Evolutionary conservation across 2,329 filamentous ascomycete genomes (phyloP).

Genomic region (Fusarium dimerum): DNA sequence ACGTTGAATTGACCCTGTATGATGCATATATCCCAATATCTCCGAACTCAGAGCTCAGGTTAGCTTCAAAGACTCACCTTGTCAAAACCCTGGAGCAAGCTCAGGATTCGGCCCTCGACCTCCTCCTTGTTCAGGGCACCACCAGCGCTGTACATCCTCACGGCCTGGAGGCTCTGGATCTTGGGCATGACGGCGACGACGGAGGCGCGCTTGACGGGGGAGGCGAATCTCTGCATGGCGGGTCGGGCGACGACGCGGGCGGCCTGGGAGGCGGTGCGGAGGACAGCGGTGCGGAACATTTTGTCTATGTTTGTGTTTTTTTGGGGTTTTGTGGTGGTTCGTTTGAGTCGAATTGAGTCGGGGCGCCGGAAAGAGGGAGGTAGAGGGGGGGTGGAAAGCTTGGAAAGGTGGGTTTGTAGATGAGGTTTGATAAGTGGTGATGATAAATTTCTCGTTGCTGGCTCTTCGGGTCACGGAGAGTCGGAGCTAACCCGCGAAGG

Average conservation of each 20-base stretch:
- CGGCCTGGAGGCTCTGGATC: slow-evolving; percentile 65
- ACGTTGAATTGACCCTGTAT: not conserved
- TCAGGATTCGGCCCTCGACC: slow-evolving; percentile 89
- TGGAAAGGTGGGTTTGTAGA: slow-evolving; percentile 11
- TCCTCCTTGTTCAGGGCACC: slow-evolving; percentile 78
- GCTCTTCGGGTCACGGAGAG: slow-evolving; percentile 25
- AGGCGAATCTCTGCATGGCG: slow-evolving; percentile 60
- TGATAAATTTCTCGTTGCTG: slow-evolving; percentile 49
- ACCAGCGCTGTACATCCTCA: slow-evolving; percentile 84
- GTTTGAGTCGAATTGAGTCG: no score
- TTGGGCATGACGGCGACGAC: slow-evolving; percentile 60
- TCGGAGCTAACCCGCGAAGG: slow-evolving; percentile 32
- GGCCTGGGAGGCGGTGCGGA: slow-evolving; percentile 72
- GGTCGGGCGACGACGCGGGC: slow-evolving; percentile 51
- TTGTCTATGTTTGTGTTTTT: slow-evolving; percentile 10
- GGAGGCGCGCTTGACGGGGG: slow-evolving; percentile 58
- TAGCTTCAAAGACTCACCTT: slow-evolving; percentile 55
- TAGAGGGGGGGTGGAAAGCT: slow-evolving; percentile 9
- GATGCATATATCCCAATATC: not conserved
- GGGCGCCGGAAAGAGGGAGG: slow-evolving; percentile 18
- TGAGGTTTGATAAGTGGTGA: slow-evolving; percentile 27
- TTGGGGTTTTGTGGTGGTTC: no score
- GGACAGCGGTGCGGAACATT: slow-evolving; percentile 89
- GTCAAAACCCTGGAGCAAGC: slow-evolving; percentile 93
- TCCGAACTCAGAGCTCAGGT: slow-evolving; percentile 1